Percentiles rank a stretch among this genome's conserved stretches.
Conservation (phyloP, 164 flowering plant species). For the Vitis amurensis region DNA sequence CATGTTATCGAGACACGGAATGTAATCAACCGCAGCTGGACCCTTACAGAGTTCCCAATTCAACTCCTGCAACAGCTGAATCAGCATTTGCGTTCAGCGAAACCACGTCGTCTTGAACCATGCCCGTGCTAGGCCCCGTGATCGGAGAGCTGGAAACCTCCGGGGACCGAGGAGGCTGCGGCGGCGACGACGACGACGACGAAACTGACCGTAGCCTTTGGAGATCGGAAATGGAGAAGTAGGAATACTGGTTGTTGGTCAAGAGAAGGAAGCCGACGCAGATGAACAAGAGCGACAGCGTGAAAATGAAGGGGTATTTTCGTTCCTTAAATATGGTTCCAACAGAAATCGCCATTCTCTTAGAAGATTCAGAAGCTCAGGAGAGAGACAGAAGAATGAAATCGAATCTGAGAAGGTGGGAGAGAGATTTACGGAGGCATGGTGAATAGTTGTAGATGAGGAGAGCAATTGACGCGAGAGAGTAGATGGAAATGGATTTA, state of each 20-base stretch:
- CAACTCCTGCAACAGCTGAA: constrained; percentile 9
- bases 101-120: background rate
- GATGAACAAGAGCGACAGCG: constrained; percentile 44
- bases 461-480: too few species aligned
- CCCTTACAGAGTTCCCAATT: constrained; percentile 59
- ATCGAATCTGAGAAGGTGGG: background rate
- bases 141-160: constrained; percentile 1
- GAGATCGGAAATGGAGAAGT: constrained; percentile 23
- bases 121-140: background rate
- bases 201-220: constrained; percentile 11
- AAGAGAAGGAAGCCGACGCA: constrained; percentile 44
- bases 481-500: too few species aligned
- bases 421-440: background rate
- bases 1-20: constrained; percentile 86
- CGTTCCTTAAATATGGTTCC: constrained; percentile 41
- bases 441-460: too few species aligned
- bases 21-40: constrained; percentile 59
- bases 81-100: background rate
- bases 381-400: constrained; percentile 3
- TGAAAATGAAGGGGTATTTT: constrained; percentile 59
- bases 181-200: background rate
- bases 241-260: constrained; percentile 33
- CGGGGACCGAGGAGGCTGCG: constrained; percentile 2
- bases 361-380: background rate
- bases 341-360: constrained; percentile 38